These are phyloP conservation scores for Suhomyces sp. DNA, from an alignment of 805 yeast genomes.

Conservation along the genomic window DNA sequence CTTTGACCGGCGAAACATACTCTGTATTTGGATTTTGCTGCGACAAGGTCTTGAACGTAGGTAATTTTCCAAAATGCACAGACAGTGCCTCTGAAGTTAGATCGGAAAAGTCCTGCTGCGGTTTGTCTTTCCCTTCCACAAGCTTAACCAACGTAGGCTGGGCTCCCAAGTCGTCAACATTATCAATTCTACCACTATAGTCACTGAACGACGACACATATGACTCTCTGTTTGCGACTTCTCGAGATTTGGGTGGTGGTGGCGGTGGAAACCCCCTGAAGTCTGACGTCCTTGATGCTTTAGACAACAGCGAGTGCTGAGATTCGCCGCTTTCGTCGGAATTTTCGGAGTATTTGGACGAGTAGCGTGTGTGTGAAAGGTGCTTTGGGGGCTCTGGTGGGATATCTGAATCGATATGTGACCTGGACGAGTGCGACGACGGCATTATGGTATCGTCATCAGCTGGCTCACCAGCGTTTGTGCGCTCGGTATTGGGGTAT, in stretches of 20 bases:
- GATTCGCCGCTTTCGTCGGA: not conserved
- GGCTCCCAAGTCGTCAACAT: conserved; percentile 18
- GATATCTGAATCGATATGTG: not conserved
- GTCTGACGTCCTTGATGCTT: conserved; percentile 1
- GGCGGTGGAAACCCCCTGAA: conserved; percentile 11
- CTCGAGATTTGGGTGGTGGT: conserved; percentile 2
- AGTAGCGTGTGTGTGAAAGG: not conserved
- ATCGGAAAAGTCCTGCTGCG: conserved; percentile 7
- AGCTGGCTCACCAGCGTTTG: not conserved
- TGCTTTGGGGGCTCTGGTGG: not conserved
- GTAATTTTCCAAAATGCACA: conserved; percentile 19
- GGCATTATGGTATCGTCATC: not conserved
- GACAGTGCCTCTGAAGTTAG: conserved; percentile 10
- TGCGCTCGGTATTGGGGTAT: not conserved
- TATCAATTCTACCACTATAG: conserved; percentile 20
- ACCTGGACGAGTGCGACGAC: not conserved
- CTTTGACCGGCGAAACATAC: not conserved
- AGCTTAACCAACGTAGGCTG: conserved; percentile 5
- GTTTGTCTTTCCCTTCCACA: not conserved
- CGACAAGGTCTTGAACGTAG: conserved; percentile 15
- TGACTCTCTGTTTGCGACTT: conserved; percentile 10
- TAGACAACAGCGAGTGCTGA: not conserved
- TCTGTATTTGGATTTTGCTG: conserved; percentile 4
- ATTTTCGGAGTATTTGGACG: not conserved
- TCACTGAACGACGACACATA: conserved; percentile 16